Evolutionary conservation across 768 basidiomycete genomes (phyloP).

Genomic region (Butyriboletus loyo): DNA sequence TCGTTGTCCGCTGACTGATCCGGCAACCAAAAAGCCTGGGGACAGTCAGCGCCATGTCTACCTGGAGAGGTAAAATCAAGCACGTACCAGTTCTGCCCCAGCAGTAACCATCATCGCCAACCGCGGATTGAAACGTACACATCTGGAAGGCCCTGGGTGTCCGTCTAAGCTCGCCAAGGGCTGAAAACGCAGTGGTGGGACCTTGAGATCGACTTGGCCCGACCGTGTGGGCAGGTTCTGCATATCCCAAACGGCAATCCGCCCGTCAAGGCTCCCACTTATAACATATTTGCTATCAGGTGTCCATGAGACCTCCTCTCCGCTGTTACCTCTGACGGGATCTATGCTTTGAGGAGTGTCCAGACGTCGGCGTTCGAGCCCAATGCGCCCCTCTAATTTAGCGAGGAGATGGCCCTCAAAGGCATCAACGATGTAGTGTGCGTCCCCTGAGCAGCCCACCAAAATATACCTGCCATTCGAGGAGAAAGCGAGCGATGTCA

Average conservation of each 20-base stretch:
- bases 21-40: constrained; percentile 62
- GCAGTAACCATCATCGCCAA: constrained; percentile 85
- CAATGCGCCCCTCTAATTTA: constrained; percentile 81
- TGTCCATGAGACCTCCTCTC: constrained; percentile 93
- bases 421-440: constrained; percentile 91
- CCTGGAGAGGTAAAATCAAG: not conserved
- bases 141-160: constrained; percentile 80
- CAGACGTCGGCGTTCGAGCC: constrained; percentile 67
- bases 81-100: constrained; percentile 74
- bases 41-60: constrained; percentile 14
- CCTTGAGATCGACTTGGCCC: constrained; percentile 54
- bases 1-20: constrained; percentile 67
- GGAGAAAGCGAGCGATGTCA: constrained; percentile 90
- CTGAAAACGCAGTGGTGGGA: constrained; percentile 47
- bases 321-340: constrained; percentile 76
- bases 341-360: constrained; percentile 54
- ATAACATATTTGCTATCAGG: constrained; percentile 91
- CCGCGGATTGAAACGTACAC: constrained; percentile 88
- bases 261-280: constrained; percentile 83
- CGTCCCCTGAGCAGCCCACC: constrained; percentile 88
- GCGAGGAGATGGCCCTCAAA: constrained; percentile 82
- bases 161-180: constrained; percentile 62
- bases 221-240: constrained; percentile 53
- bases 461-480: constrained; percentile 87
- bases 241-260: constrained; percentile 85